Base-by-base conservation (phyloP, 305 asterid species). In the Lippia alba region DNA sequence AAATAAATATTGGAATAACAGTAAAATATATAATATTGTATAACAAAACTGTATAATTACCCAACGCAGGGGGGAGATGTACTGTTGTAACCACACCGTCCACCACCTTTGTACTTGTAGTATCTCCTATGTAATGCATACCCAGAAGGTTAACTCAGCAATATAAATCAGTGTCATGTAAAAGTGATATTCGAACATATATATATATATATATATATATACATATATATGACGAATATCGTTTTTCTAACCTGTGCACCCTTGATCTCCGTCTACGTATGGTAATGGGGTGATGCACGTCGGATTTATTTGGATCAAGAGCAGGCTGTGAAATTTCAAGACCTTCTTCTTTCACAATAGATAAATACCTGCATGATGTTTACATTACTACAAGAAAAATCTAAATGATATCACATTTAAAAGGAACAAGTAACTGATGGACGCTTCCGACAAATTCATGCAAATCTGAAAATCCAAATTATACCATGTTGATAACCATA, bases 291-390 rank as follows among this genome's bases (percentile, higher is more conserved):
- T 94, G 96, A 74, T 94, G 96, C 64, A 94, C 83, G 84, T 84
- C 85, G 0, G 99, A 94, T 78, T 79, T 85, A 4, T 76, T 44
- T 62, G 81, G 86, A 82, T 89, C 99, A 56, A 91, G 91, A 66
- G 90, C 99, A 12, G 99, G 99, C 76, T 94, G 99, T 55, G 97
- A 94, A 77, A 94, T 91, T 73, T 91, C 97, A 39, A 94, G 96
- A n/a, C 96, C 97, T 79, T 91, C 99, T 70, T 83, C 86, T 86
- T 81, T 86, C 61, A 92, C 77, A 64, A 94, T 88, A 18, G 97
- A 88, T 78, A 90, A 12, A 78, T 92, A 91, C 84, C 99, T 94
- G 81, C 16, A 59, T 24, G 64, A 55, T 56, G 32, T 16, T 66
- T 24, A 24, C 30, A 24, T 24, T 24, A 24, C 30, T 1, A 24